phyloP scores from a whole-genome alignment of 306 rosid genomes.

The Sphenostylis stenocarpa region DNA sequence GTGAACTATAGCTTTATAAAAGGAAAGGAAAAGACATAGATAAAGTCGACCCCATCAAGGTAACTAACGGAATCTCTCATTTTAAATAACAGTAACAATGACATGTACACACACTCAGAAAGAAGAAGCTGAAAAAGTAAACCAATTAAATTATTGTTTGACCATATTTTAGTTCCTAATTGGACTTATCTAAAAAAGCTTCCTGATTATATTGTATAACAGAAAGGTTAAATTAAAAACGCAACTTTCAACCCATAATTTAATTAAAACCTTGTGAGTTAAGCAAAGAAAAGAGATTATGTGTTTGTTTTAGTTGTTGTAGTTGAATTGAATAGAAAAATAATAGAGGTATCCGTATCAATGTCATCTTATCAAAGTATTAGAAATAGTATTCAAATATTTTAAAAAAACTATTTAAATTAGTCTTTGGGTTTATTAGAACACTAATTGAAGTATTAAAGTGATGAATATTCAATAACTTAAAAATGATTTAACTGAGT shows the following conservation, averaged over 20 bases:
- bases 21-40: conserved; percentile 16
- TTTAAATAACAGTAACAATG: conserved; percentile 27
- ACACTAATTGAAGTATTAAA: too few species aligned
- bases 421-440: not conserved
- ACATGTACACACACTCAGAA: not conserved
- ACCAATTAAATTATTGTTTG: conserved; percentile 28
- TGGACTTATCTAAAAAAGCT: not conserved
- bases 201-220: not conserved
- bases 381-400: too few species aligned
- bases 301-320: conserved; percentile 14
- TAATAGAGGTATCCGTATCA: not conserved
- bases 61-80: conserved; percentile 47
- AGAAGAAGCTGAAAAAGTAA: not conserved
- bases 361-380: not conserved
- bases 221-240: not conserved
- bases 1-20: conserved; percentile 37
- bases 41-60: conserved; percentile 34
- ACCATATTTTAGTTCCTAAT: conserved; percentile 8
- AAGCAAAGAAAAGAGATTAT: conserved; percentile 15
- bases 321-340: conserved; percentile 9
- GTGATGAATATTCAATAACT: not conserved
- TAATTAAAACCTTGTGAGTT: not conserved
- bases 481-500: not conserved
- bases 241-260: conserved; percentile 19
- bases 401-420: not conserved